Percentiles rank a stretch among this genome's conserved stretches.
phyloP scores from a whole-genome alignment of 768 basidiomycete genomes.

The Boletus rufocinnamomeus region DNA sequence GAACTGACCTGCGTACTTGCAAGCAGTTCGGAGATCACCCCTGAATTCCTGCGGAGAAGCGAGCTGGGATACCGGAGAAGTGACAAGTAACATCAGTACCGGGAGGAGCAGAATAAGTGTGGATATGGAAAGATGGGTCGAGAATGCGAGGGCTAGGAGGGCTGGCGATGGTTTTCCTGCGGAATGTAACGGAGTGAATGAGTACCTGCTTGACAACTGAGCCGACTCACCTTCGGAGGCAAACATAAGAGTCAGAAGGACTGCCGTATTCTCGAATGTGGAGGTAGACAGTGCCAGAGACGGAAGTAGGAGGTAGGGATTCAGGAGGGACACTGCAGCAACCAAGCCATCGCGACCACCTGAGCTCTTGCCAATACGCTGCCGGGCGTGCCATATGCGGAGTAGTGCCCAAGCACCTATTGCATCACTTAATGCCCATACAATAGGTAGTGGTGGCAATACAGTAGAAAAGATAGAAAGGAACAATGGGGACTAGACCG shows the following conservation, averaged over 20 bases:
- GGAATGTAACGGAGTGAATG: neutral
- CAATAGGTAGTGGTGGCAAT: constrained; percentile 55
- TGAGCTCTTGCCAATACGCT: constrained; percentile 40
- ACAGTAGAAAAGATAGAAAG: constrained; percentile 75
- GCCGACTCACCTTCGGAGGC: constrained; percentile 59
- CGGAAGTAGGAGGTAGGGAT: constrained; percentile 85
- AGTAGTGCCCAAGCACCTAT: constrained; percentile 69
- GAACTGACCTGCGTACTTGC: constrained; percentile 49
- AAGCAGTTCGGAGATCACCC: constrained; percentile 8
- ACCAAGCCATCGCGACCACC: constrained; percentile 61
- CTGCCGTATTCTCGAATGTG: constrained; percentile 74
- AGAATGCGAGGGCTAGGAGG: constrained; percentile 67
- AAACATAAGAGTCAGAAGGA: constrained; percentile 67
- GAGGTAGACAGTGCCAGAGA: constrained; percentile 83
- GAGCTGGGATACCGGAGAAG: constrained; percentile 64
- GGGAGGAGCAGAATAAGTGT: constrained; percentile 69
- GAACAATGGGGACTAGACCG: constrained; percentile 72
- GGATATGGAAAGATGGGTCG: constrained; percentile 72
- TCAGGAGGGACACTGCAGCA: constrained; percentile 73
- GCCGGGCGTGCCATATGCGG: constrained; percentile 66
- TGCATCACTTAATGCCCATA: constrained; percentile 75
- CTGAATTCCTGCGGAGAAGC: constrained; percentile 53
- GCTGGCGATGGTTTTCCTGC: constrained; percentile 60
- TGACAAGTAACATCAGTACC: constrained; percentile 61
- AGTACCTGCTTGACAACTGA: neutral